Conservation (phyloP, 169 alveolate species). For the Neospora caninum region DNA sequence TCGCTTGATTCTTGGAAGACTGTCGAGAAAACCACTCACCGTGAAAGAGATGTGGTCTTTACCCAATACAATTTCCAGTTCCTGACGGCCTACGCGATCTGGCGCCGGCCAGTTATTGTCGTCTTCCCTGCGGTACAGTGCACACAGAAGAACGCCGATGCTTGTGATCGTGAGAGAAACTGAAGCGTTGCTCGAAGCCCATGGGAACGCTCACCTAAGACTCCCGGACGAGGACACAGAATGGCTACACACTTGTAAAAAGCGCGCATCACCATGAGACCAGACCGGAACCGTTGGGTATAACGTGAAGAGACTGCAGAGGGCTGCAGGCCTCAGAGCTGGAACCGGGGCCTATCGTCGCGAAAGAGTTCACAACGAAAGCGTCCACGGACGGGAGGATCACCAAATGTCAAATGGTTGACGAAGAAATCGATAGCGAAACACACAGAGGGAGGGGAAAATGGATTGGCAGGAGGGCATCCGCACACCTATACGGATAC, state of each 20-base stretch:
- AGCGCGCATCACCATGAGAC: neutral
- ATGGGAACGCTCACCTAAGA: neutral
- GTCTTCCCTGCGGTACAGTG: constrained; percentile 85
- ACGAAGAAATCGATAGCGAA: no score
- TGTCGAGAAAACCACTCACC: constrained; percentile 38
- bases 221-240: neutral
- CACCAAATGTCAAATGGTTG: no score
- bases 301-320: no score
- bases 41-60: constrained; percentile 87
- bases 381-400: no score
- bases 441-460: no score
- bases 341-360: neutral
- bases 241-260: neutral
- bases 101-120: constrained; percentile 96
- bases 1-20: no score
- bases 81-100: constrained; percentile 96
- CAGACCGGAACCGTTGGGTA: no score
- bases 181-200: neutral
- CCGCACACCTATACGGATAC: neutral
- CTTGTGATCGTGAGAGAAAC: neutral
- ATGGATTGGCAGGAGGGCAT: no score
- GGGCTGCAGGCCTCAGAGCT: no score
- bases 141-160: neutral
- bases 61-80: constrained; percentile 92
- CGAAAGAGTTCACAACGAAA: neutral